phyloP scores from a whole-genome alignment of 2,329 filamentous ascomycete genomes.

The Fusarium armeniacum region DNA sequence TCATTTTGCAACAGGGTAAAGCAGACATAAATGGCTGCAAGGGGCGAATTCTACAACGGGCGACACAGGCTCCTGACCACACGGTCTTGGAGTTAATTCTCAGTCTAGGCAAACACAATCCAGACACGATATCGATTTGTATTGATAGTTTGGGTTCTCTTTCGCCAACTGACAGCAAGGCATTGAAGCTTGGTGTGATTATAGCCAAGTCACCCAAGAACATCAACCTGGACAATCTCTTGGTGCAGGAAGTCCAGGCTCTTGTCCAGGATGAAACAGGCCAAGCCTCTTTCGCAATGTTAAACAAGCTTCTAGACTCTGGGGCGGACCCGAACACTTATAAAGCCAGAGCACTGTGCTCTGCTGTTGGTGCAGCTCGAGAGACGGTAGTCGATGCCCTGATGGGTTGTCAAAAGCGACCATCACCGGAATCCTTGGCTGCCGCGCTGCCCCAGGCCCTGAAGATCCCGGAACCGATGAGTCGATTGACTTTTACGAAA shows the following conservation, averaged over 20 bases:
- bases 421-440: conserved; percentile 61
- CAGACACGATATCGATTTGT: conserved; percentile 59
- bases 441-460: conserved; percentile 67
- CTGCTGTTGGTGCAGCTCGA: conserved; percentile 63
- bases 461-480: conserved; percentile 64
- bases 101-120: conserved; percentile 60
- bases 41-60: conserved; percentile 60
- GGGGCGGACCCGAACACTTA: conserved; percentile 69
- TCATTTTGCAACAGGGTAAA: conserved; percentile 65
- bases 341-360: conserved; percentile 65
- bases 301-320: conserved; percentile 63
- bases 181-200: conserved; percentile 64
- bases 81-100: conserved; percentile 64
- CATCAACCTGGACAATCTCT: conserved; percentile 60
- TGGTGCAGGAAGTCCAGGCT: conserved; percentile 66
- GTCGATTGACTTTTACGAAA: conserved; percentile 65
- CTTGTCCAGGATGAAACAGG: conserved; percentile 57
- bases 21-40: conserved; percentile 67
- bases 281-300: conserved; percentile 59
- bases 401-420: conserved; percentile 56
- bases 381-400: conserved; percentile 64
- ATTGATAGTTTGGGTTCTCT: conserved; percentile 60
- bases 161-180: conserved; percentile 62
- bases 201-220: conserved; percentile 60
- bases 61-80: conserved; percentile 61